These are phyloP conservation scores for Saprolegnia diclina DNA, from an alignment of 352 stramenopile genomes.

Conservation along the genomic window DNA sequence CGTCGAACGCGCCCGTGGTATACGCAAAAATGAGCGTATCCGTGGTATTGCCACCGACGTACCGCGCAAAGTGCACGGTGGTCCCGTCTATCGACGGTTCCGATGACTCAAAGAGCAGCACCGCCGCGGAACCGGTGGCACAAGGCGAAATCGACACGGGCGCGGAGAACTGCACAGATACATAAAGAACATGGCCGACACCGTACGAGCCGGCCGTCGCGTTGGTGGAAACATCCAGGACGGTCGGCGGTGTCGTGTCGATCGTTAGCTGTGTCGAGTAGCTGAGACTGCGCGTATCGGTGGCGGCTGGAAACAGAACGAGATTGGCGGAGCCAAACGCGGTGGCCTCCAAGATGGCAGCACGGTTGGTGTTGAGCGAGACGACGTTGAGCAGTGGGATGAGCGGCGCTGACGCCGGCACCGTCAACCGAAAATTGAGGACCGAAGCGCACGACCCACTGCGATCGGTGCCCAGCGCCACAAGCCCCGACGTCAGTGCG, in stretches of 20 bases:
- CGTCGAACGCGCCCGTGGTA: slow-evolving; percentile 43
- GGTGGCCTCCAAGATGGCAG: neutral
- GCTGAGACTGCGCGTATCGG: slow-evolving; percentile 43
- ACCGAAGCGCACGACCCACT: slow-evolving; percentile 40
- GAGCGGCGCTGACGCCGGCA: slow-evolving; percentile 29
- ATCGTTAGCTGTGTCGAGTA: slow-evolving; percentile 56
- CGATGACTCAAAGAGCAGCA: slow-evolving; percentile 39
- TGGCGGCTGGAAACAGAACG: slow-evolving; percentile 36
- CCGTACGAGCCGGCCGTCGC: slow-evolving; percentile 56
- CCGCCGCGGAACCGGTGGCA: neutral
- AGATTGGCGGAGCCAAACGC: neutral
- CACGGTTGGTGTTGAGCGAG: slow-evolving; percentile 1
- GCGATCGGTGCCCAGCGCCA: slow-evolving; percentile 45
- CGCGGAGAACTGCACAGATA: slow-evolving; percentile 49
- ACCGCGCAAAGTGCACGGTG: slow-evolving; percentile 39
- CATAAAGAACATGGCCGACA: slow-evolving; percentile 41
- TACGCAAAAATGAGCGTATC: slow-evolving; percentile 52
- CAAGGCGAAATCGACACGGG: slow-evolving; percentile 37
- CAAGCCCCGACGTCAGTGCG: slow-evolving; percentile 38
- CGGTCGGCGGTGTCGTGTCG: slow-evolving; percentile 40
- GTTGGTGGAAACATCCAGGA: slow-evolving; percentile 40
- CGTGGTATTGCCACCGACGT: slow-evolving; percentile 48
- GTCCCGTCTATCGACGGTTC: slow-evolving; percentile 47
- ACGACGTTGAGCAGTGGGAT: slow-evolving; percentile 8
- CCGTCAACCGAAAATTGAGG: slow-evolving; percentile 50